These are phyloP conservation scores for Aquilaria sinensis DNA, from an alignment of 345 rosid species.

Conservation along the genomic window DNA sequence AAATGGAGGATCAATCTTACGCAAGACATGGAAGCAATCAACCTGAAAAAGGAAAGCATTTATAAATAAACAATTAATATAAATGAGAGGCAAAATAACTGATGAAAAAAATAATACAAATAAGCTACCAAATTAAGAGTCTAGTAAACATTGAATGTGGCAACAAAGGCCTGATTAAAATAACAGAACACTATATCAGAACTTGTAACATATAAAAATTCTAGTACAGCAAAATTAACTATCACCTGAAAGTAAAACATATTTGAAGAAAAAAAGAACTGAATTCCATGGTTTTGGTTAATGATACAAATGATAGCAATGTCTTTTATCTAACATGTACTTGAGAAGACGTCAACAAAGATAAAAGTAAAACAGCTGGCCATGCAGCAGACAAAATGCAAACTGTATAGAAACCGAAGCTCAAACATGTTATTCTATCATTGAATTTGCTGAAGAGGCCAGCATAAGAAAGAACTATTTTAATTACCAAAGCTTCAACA, in stretches of 20 bases:
- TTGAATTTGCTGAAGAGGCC: no score
- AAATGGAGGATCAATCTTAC: slow-evolving; percentile 93
- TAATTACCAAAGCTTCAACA: slow-evolving; percentile 79
- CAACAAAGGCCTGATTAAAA: no score
- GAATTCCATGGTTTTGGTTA: not conserved
- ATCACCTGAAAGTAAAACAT: not conserved
- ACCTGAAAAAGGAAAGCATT: slow-evolving; percentile 45
- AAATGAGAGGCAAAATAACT: not conserved
- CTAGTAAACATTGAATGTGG: not conserved
- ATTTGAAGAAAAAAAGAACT: not conserved
- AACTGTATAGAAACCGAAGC: no score
- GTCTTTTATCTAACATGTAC: no score
- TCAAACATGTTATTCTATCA: no score
- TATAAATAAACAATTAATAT: not conserved
- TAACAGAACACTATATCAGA: no score
- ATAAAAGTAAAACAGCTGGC: no score
- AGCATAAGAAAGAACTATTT: not conserved
- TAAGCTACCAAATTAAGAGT: not conserved
- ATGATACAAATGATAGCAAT: no score
- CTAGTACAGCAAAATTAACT: no score
- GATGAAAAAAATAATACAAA: not conserved
- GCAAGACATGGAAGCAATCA: slow-evolving; percentile 96
- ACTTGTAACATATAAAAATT: no score
- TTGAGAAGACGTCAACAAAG: not conserved
- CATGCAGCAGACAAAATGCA: no score